Evolutionary conservation across 164 flowering plant genomes (phyloP).

Genomic region (Aristolochia fimbriata): DNA sequence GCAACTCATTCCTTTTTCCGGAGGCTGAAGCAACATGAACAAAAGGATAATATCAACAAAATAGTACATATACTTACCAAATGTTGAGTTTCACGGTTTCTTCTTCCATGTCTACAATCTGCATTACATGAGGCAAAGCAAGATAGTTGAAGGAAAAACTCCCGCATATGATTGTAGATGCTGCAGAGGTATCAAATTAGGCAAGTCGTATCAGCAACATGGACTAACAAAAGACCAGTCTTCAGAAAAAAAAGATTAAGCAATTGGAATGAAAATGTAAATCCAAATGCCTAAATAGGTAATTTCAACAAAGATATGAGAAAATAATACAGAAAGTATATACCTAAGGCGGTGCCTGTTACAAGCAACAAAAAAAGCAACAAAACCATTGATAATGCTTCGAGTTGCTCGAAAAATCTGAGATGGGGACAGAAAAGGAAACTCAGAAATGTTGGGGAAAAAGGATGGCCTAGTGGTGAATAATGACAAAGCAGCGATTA

Average conservation of each 20-base stretch:
- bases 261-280: neutral
- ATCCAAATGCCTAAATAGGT: neutral
- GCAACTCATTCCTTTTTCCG: too few relatives aligned
- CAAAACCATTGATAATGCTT: conserved; percentile 14
- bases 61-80: too few relatives aligned
- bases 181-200: conserved; percentile 4
- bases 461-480: neutral
- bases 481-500: too few relatives aligned
- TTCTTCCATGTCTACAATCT: too few relatives aligned
- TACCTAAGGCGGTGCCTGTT: conserved; percentile 20
- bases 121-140: neutral
- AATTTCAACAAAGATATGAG: neutral
- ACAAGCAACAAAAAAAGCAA: conserved; percentile 11
- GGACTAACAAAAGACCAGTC: neutral
- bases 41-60: too few relatives aligned
- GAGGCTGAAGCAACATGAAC: too few relatives aligned
- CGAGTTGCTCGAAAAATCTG: conserved; percentile 16
- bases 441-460: neutral
- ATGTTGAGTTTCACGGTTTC: too few relatives aligned
- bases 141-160: conserved; percentile 7
- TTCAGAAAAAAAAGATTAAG: neutral
- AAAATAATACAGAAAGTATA: too few relatives aligned
- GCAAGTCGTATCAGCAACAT: too few relatives aligned
- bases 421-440: neutral
- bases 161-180: conserved; percentile 14